phyloP scores from a whole-genome alignment of 306 rosid species.

The Gillenia trifoliata region DNA sequence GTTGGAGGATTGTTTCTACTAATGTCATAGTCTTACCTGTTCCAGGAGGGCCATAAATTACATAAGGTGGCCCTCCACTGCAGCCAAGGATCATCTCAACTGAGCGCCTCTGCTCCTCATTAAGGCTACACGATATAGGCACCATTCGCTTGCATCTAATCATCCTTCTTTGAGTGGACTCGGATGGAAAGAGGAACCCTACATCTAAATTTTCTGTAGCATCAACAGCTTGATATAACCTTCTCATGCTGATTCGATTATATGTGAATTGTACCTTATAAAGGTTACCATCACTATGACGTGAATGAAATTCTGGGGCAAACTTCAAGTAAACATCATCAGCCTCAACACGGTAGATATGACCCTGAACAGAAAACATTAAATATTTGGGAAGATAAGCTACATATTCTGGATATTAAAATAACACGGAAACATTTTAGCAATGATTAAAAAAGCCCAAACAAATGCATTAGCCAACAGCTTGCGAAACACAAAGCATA shows the following conservation, averaged over 20 bases:
- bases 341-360: conserved; percentile 72
- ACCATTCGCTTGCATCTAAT: conserved; percentile 39
- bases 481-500: not conserved
- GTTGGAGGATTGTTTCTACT: conserved; percentile 80
- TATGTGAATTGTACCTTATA: conserved; percentile 66
- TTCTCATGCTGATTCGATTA: conserved; percentile 69
- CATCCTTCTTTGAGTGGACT: conserved; percentile 35
- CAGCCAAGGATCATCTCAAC: conserved; percentile 78
- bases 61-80: conserved; percentile 76
- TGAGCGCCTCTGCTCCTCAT: conserved; percentile 55
- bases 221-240: conserved; percentile 70
- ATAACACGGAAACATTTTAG: not conserved
- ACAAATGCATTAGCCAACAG: not conserved
- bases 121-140: conserved; percentile 54
- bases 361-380: conserved; percentile 51
- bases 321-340: conserved; percentile 72
- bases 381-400: not conserved
- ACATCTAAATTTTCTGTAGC: conserved; percentile 41
- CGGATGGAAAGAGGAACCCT: conserved; percentile 60
- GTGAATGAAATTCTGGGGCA: conserved; percentile 40
- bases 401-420: not conserved
- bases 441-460: not conserved
- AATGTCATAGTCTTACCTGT: conserved; percentile 83
- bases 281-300: conserved; percentile 43
- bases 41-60: conserved; percentile 91